Conservation (phyloP, 2,329 filamentous ascomycete genomes). For the Calonectria hongkongensis region DNA sequence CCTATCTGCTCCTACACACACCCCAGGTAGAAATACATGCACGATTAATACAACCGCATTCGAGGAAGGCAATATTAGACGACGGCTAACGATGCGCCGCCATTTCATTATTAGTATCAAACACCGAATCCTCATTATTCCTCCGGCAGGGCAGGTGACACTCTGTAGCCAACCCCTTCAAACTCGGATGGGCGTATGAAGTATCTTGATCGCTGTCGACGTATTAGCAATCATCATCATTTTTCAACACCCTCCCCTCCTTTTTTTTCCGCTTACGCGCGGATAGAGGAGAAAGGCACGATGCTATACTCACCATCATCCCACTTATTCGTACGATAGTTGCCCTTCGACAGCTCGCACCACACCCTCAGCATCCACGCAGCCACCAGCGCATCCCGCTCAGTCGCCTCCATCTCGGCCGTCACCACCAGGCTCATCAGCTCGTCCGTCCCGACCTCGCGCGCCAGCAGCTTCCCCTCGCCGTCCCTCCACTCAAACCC, state of each 20-base stretch:
- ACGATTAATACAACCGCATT: neutral
- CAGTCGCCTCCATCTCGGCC: slow-evolving; percentile 54
- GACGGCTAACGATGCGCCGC: neutral
- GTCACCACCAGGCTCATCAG: slow-evolving; percentile 57
- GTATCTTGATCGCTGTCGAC: slow-evolving; percentile 40
- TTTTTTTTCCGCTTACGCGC: neutral
- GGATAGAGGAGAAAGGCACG: neutral
- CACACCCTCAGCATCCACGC: slow-evolving; percentile 61
- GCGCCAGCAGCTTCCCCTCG: slow-evolving; percentile 55
- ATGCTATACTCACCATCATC: slow-evolving; percentile 44
- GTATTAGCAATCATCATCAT: slow-evolving; percentile 39
- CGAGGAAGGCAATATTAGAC: neutral
- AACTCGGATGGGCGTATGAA: slow-evolving; percentile 16
- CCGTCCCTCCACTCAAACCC: slow-evolving; percentile 59
- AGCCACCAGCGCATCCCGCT: slow-evolving; percentile 59
- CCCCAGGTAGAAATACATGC: slow-evolving; percentile 18
- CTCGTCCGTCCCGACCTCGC: slow-evolving; percentile 56
- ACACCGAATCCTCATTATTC: neutral
- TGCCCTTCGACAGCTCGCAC: slow-evolving; percentile 55
- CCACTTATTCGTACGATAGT: slow-evolving; percentile 55
- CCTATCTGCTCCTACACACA: neutral
- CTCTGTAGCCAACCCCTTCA: neutral
- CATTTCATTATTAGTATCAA: neutral
- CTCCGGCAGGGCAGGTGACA: neutral
- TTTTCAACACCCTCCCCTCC: neutral